These are phyloP conservation scores for Aspergillus tubingensis DNA, from an alignment of 2,329 filamentous ascomycete genomes.

Conservation along the genomic window DNA sequence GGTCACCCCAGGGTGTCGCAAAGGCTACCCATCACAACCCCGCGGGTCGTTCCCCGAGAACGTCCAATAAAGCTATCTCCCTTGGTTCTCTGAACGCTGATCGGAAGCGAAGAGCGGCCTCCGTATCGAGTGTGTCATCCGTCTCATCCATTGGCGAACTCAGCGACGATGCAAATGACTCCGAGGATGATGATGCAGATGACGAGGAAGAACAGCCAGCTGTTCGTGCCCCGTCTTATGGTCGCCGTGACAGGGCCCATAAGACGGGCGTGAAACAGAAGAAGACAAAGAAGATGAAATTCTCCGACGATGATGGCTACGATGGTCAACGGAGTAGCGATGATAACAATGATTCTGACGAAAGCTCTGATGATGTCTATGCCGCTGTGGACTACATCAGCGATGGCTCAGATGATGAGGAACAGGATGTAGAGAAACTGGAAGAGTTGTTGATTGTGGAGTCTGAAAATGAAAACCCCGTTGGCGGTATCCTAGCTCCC, in stretches of 20 bases:
- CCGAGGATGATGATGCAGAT: slow-evolving; percentile 42
- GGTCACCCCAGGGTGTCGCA: slow-evolving; percentile 27
- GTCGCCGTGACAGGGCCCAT: slow-evolving; percentile 34
- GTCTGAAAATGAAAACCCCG: slow-evolving; percentile 39
- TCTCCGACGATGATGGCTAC: slow-evolving; percentile 37
- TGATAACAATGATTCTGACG: slow-evolving; percentile 35
- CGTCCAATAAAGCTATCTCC: slow-evolving; percentile 28
- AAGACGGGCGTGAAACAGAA: slow-evolving; percentile 45
- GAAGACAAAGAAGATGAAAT: slow-evolving; percentile 37
- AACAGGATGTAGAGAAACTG: slow-evolving; percentile 73
- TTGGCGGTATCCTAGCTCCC: slow-evolving; percentile 24
- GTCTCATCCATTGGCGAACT: slow-evolving; percentile 39
- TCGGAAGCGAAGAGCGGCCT: slow-evolving; percentile 37
- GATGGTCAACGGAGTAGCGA: slow-evolving; percentile 34
- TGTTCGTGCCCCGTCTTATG: slow-evolving; percentile 47
- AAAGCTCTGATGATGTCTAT: slow-evolving; percentile 68
- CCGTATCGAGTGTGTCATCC: slow-evolving; percentile 41
- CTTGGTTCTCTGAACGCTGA: slow-evolving; percentile 26
- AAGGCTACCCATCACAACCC: slow-evolving; percentile 26
- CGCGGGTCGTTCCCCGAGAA: slow-evolving; percentile 22
- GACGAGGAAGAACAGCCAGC: slow-evolving; percentile 48
- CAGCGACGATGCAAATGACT: slow-evolving; percentile 40
- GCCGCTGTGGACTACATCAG: slow-evolving; percentile 77
- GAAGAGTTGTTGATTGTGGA: slow-evolving; percentile 74
- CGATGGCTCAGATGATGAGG: slow-evolving; percentile 77